Percentiles rank a stretch among this genome's conserved stretches.
phyloP scores from a whole-genome alignment of 805 yeast genomes.

The Pichia deserticola region DNA sequence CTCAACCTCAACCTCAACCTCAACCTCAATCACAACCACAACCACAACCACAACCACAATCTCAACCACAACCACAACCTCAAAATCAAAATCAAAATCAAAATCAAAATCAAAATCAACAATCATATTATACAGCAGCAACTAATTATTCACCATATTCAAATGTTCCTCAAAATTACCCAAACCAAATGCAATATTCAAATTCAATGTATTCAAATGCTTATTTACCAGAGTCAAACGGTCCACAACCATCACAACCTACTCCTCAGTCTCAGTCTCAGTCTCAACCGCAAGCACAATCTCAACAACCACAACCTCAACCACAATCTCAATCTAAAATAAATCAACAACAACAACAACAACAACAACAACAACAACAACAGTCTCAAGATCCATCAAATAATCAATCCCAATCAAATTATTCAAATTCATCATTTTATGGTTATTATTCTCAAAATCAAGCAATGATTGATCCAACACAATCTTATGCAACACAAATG shows the following conservation, averaged over 20 bases:
- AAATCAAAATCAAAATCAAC: too few relatives aligned
- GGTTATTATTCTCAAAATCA: conserved; percentile 8
- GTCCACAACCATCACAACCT: not conserved
- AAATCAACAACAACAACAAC: not conserved
- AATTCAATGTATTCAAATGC: not conserved
- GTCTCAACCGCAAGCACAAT: not conserved
- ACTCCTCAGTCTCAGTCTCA: not conserved
- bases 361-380: conserved; percentile 11
- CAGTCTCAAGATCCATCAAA: conserved; percentile 8
- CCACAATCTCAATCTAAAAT: not conserved
- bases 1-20: not conserved
- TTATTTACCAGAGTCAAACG: not conserved
- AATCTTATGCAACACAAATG: not conserved
- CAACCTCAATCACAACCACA: not conserved
- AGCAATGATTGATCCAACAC: not conserved
- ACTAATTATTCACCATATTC: not conserved
- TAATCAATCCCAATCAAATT: not conserved
- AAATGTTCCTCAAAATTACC: not conserved
- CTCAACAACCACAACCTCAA: conserved; percentile 9
- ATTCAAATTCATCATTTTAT: conserved; percentile 7
- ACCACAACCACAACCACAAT: not conserved
- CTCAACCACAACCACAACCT: not conserved
- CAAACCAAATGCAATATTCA: not conserved
- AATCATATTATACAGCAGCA: too few relatives aligned
- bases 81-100: conserved; percentile 1